Base-by-base conservation (phyloP, 208 protist genomes). In the Trypanosoma lewisi region DNA sequence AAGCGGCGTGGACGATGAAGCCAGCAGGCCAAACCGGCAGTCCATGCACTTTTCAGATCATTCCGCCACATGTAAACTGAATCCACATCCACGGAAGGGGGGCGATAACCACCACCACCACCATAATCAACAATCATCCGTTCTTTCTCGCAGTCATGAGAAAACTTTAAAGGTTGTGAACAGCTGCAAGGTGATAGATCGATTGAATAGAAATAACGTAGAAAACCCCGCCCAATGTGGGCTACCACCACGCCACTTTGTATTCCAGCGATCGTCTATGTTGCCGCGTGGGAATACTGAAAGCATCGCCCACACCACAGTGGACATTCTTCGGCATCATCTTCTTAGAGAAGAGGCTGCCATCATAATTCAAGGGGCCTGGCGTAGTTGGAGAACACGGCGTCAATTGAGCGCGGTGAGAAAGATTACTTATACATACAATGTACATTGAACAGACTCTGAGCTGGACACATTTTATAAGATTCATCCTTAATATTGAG, bases 331-430 rank as follows among this genome's bases (percentile, higher is more conserved):
- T 17, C 70, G 70, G 14, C 53, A 75, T 30, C 44, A 57, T 4
- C 77, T 80, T 41, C 19, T 89, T 39, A 51, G 72, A 41, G 73
- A 84, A 49, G 77, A 84, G 73, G 67, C 83, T 2, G 83, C 83
- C 1, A 42, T 41, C 8, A 63, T 90, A 14, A 85, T 90, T 41
- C 83, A 90, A 44, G n/a, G 42, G 33, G 72, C 77, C 31, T 90
- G 72, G 66, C 30, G 47, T 27, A 39, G 59, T 6, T 82, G 75
- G 69, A 65, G 56, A 19, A 41, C 27, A 50, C 56, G 39, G 0
- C 27, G 64, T 17, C 56, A 53, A 9, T 37, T n/a, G 14, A 56
- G 27, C 17, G 45, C 64, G 12, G 64, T 58, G 21, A 17, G 31
- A 41, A 36, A 42, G 23, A 8, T 47, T 8, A 30, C 23, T 7